Evolutionary conservation across 495 filamentous ascomycete genomes (phyloP).

Genomic region (Parathielavia hyrcaniae): DNA sequence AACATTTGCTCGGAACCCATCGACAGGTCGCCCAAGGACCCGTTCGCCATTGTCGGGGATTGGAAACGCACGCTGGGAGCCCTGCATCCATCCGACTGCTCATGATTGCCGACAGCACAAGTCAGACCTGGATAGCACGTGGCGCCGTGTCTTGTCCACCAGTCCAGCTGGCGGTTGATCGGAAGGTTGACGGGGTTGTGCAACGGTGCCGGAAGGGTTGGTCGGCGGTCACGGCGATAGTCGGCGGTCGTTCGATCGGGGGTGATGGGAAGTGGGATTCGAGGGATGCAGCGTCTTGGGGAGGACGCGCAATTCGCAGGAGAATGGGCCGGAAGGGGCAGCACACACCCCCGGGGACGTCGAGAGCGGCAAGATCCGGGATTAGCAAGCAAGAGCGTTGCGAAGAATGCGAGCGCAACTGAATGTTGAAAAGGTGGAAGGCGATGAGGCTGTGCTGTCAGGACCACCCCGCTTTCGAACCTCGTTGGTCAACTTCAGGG

Average conservation of each 20-base stretch:
- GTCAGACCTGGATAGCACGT: constrained; percentile 17
- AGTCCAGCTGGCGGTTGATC: constrained; percentile 9
- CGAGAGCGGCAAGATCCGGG: constrained; percentile 11
- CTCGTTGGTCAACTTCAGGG: background rate
- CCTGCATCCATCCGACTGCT: constrained; percentile 30
- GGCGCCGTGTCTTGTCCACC: constrained; percentile 18
- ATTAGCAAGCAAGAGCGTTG: constrained; percentile 6
- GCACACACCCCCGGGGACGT: constrained; percentile 7
- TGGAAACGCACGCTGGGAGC: constrained; percentile 30
- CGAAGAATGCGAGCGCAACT: constrained; percentile 10
- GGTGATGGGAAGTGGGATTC: background rate
- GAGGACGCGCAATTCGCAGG: constrained; percentile 14
- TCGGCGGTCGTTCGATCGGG: constrained; percentile 5
- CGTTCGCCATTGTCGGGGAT: background rate
- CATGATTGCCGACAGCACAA: constrained; percentile 25
- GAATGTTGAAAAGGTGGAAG: constrained; percentile 15
- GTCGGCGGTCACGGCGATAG: background rate
- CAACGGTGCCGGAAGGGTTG: background rate
- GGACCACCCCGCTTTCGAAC: constrained; percentile 23
- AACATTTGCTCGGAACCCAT: background rate
- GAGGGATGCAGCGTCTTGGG: background rate
- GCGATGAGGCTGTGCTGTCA: constrained; percentile 33
- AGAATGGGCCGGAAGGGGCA: constrained; percentile 7
- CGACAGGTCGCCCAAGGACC: background rate
- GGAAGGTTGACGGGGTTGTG: background rate